Evolutionary conservation across 192 early-diverging fungal genomes (phyloP).

Genomic region (Backusella circina): DNA sequence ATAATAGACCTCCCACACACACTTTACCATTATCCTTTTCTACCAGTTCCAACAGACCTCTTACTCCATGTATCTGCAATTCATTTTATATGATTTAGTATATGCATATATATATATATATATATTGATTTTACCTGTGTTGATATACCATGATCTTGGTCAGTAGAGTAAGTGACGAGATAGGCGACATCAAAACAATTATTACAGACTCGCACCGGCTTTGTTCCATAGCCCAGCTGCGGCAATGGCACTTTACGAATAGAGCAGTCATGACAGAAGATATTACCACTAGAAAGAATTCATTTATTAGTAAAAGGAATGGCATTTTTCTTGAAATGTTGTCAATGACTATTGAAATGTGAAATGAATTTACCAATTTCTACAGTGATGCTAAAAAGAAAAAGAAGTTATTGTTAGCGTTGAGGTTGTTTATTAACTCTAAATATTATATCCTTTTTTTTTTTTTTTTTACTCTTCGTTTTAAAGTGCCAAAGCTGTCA

Average conservation of each 20-base stretch:
- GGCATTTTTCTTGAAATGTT: neutral
- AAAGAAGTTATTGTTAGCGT: neutral
- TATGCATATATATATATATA: neutral
- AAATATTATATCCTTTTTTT: too few species aligned
- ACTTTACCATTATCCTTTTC: constrained; percentile 50
- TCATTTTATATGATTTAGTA: neutral
- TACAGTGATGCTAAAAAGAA: constrained; percentile 62
- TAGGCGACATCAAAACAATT: constrained; percentile 55
- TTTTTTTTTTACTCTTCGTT: constrained; percentile 44
- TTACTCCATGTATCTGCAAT: constrained; percentile 36
- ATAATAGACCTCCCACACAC: neutral
- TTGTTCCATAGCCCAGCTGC: constrained; percentile 47
- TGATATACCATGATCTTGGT: constrained; percentile 48
- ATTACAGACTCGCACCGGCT: constrained; percentile 53
- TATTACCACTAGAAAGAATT: constrained; percentile 57
- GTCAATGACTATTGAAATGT: too few species aligned
- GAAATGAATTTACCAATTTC: constrained; percentile 47
- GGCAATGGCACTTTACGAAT: constrained; percentile 47
- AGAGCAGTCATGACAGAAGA: constrained; percentile 55
- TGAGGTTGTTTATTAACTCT: neutral
- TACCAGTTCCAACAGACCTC: constrained; percentile 51
- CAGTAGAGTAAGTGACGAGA: constrained; percentile 49
- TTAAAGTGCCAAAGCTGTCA: constrained; percentile 38
- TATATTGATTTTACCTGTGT: constrained; percentile 40
- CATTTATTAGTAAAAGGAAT: neutral